Base-by-base conservation (phyloP, 2,329 filamentous ascomycete genomes). In the Colletotrichum plurivorum region DNA sequence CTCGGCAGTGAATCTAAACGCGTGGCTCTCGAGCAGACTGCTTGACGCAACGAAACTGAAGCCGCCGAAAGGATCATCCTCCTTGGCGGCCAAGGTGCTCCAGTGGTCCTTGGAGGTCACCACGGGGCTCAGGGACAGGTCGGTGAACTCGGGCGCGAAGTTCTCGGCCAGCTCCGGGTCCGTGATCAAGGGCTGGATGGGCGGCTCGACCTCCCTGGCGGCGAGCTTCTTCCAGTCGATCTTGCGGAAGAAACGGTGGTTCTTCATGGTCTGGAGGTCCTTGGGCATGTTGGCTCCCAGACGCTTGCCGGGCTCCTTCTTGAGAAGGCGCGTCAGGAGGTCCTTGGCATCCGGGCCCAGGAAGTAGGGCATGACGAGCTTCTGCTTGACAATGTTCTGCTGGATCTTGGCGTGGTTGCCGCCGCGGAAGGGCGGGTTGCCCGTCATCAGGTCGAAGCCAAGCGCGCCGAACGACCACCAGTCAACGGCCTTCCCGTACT, bases 381-480 rank as follows among this genome's bases (percentile, higher is more conserved):
- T 98, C 83, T 97, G 93, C 83, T 95, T 95, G 74, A 97, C 85
- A 75, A 99, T 99, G 79, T 96, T 97, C 75, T 98, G 93, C 80
- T 97, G 94, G 72, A 98, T 95, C 84, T 97, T 98, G 77, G 94
- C 91, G 78, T 97, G 91, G 82, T 98, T 98, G 79, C 92, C 91
- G 51, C 94, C 96, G 27, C 90, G 90, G 83, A 98, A 99, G 0
- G 97, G 96, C 9, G 95, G 94, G 63, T 91, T 91, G 61, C 97
- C 96, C 10, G 95, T 98, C 79, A 99, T 91, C 43, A 99, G 85
- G 78, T 99, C 96, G 79, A 92, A 97, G 41, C 94, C 94, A 53
- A 99, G 88, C 3, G 95, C 95, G 43, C 97, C 96, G 54, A 99
- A 91, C 5, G 95, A 97, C 96, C 96, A 99, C 95, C 95, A 99